Conservation (phyloP, 202 grass and related monocot species). For the Bolboschoenoplectus hybrid region DNA sequence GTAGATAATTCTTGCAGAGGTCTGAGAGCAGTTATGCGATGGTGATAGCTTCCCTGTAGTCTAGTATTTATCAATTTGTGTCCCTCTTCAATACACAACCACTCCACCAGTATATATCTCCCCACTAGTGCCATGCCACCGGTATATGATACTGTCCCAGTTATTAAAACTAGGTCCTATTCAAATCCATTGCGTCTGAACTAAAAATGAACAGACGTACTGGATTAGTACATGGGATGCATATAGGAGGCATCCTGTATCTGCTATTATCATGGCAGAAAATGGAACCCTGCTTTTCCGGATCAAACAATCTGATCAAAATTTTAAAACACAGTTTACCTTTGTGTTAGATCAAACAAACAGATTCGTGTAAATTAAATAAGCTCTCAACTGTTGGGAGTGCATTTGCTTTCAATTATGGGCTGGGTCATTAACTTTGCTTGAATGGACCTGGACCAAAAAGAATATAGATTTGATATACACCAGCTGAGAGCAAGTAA, state of each 20-base stretch:
- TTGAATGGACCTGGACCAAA: background rate
- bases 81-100: background rate
- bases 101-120: background rate
- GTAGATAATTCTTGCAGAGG: background rate
- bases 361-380: background rate
- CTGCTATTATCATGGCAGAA: background rate
- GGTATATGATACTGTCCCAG: background rate
- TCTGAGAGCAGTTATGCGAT: background rate
- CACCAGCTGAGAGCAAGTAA: background rate
- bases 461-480: background rate
- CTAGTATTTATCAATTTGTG: constrained; percentile 12
- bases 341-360: background rate
- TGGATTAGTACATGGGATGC: background rate
- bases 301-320: background rate
- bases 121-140: background rate
- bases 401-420: background rate
- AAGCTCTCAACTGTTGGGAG: background rate
- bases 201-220: background rate
- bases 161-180: background rate
- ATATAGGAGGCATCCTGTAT: background rate
- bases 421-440: background rate
- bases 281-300: background rate
- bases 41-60: background rate
- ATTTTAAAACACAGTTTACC: background rate
- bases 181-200: background rate